Evolutionary conservation across 306 rosid species (phyloP).

Genomic region (Dryas alaskensis): DNA sequence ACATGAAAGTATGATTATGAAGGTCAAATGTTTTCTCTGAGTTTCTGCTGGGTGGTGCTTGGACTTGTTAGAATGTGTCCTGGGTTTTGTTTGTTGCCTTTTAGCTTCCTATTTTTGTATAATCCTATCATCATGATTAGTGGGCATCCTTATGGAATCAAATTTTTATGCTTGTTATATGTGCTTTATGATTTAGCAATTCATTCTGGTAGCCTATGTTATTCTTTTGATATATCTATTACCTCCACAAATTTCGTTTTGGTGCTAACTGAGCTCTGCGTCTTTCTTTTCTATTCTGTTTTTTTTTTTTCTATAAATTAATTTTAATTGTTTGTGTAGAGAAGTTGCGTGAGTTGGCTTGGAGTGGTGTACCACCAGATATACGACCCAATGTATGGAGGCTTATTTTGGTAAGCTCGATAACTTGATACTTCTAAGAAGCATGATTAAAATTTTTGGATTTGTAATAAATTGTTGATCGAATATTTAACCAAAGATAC

Average conservation of each 20-base stretch:
- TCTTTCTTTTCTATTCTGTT: neutral
- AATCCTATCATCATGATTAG: neutral
- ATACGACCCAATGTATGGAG: slow-evolving; percentile 92
- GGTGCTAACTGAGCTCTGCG: neutral
- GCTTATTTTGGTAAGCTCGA: slow-evolving; percentile 79
- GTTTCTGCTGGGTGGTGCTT: neutral
- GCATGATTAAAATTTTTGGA: neutral
- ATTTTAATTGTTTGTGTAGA: slow-evolving; percentile 44
- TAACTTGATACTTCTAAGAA: slow-evolving; percentile 10
- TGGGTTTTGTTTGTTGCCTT: too few species aligned
- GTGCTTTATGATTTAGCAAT: neutral
- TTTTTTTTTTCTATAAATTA: neutral
- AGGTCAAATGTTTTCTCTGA: neutral
- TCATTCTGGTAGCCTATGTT: neutral
- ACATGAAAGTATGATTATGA: neutral
- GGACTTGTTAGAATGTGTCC: neutral
- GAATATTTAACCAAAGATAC: neutral
- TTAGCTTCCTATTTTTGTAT: neutral
- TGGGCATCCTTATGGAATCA: neutral
- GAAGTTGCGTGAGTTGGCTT: slow-evolving; percentile 90
- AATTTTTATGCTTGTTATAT: neutral
- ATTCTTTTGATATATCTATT: neutral
- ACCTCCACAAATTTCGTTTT: neutral
- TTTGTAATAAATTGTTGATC: neutral
- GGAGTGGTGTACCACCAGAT: slow-evolving; percentile 89